These are phyloP conservation scores for Paspalum notatum DNA, from an alignment of 176 grass and related monocot species.

Conservation along the genomic window DNA sequence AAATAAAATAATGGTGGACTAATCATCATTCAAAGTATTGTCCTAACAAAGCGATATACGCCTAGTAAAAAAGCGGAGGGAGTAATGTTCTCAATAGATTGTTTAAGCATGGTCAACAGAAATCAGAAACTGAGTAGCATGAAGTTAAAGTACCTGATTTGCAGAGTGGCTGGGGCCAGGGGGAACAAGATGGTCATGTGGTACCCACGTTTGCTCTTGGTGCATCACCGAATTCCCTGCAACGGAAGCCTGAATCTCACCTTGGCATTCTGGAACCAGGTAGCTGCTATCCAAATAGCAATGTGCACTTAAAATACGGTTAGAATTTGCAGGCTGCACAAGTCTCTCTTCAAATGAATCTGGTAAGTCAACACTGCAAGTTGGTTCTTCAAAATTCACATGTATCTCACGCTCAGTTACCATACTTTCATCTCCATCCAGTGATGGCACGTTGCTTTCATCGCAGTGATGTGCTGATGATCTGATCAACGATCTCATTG, in stretches of 20 bases:
- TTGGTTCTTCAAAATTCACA: slow-evolving; percentile 68
- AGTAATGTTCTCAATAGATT: neutral
- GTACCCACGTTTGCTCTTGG: slow-evolving; percentile 15
- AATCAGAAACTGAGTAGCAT: slow-evolving; percentile 1
- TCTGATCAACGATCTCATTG: slow-evolving; percentile 24
- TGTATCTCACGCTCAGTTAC: slow-evolving; percentile 66
- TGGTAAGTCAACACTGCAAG: slow-evolving; percentile 37
- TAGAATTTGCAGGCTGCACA: slow-evolving; percentile 32
- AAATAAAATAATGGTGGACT: too few species aligned
- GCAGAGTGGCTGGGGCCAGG: neutral
- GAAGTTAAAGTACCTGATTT: slow-evolving; percentile 39
- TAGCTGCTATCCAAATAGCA: neutral
- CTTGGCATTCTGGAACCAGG: slow-evolving; percentile 29
- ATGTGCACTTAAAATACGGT: slow-evolving; percentile 13
- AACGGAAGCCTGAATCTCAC: neutral
- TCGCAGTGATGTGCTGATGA: slow-evolving; percentile 3
- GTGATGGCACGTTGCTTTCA: slow-evolving; percentile 6
- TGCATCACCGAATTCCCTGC: slow-evolving; percentile 20
- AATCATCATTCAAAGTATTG: too few species aligned
- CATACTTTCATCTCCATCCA: slow-evolving; percentile 33
- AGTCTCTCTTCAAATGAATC: slow-evolving; percentile 33
- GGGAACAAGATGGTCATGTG: neutral
- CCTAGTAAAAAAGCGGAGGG: too few species aligned
- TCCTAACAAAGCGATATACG: too few species aligned
- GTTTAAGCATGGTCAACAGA: slow-evolving; percentile 8